Conservation (phyloP, 2,329 filamentous ascomycete genomes). For the Botrytis porri region DNA sequence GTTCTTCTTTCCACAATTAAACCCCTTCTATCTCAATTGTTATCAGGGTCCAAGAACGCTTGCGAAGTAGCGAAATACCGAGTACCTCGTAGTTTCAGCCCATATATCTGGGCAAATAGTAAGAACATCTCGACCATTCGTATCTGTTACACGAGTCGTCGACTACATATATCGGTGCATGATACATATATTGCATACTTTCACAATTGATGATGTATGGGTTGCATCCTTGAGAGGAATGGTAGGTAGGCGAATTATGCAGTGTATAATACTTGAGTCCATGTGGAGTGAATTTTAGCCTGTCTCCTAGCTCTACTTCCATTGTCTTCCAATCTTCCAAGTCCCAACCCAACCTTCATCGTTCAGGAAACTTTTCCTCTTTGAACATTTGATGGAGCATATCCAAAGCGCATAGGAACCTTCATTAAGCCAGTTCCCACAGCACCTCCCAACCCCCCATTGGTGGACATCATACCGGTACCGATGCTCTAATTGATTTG, state of each 20-base stretch:
- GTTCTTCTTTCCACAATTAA: not conserved
- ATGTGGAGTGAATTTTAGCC: slow-evolving; percentile 10
- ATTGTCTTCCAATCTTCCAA: not conserved
- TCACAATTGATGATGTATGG: slow-evolving; percentile 10
- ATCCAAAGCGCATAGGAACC: slow-evolving; percentile 11
- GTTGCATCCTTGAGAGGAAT: slow-evolving; percentile 1
- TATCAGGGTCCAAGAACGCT: not conserved
- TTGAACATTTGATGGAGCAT: slow-evolving; percentile 11
- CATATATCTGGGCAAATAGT: not conserved
- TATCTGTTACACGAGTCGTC: slow-evolving; percentile 6
- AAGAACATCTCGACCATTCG: not conserved
- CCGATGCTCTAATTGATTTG: slow-evolving; percentile 4
- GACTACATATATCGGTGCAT: slow-evolving; percentile 4
- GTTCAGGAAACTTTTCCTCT: slow-evolving; percentile 11
- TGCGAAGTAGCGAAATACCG: not conserved
- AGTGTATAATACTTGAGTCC: slow-evolving; percentile 7
- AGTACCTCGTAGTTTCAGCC: not conserved
- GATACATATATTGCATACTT: not conserved
- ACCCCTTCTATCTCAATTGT: not conserved
- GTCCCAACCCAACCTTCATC: slow-evolving; percentile 7
- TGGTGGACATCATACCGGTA: slow-evolving; percentile 16
- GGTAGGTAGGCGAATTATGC: slow-evolving; percentile 9
- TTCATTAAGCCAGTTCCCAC: slow-evolving; percentile 8
- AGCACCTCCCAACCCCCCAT: slow-evolving; percentile 4
- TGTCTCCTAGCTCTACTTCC: not conserved